phyloP scores from a whole-genome alignment of 257 asterid genomes.

The Cordia subcordata region DNA sequence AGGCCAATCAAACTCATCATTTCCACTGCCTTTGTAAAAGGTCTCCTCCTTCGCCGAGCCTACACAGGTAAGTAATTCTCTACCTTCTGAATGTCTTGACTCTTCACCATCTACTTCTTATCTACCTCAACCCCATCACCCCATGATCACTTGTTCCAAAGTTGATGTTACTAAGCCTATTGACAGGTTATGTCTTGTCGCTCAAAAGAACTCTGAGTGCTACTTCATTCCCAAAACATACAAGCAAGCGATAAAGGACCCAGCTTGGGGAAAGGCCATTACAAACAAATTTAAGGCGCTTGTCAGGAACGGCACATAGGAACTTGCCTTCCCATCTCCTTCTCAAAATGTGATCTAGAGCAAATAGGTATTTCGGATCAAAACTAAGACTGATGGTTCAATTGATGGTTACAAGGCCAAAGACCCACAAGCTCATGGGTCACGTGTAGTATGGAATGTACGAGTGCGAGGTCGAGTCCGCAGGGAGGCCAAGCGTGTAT shows the following conservation, averaged over 20 bases:
- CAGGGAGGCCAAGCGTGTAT: too few species aligned
- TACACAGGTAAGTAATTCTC: too few species aligned
- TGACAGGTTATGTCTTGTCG: neutral
- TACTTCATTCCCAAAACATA: neutral
- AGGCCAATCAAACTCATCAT: too few species aligned
- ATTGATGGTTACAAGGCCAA: conserved; percentile 1
- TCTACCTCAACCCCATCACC: neutral
- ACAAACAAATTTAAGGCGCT: neutral
- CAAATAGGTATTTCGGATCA: neutral
- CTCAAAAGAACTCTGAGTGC: neutral
- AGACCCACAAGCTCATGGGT: too few species aligned
- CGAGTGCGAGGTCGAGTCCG: too few species aligned
- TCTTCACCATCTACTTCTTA: neutral
- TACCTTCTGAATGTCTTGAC: neutral
- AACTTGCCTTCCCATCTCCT: neutral
- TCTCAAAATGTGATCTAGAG: neutral
- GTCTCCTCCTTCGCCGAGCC: neutral
- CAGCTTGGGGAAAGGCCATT: neutral
- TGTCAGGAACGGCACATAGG: neutral
- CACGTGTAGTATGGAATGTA: too few species aligned
- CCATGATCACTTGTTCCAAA: neutral
- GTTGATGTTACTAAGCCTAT: neutral
- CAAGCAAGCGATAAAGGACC: neutral
- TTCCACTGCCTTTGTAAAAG: too few species aligned
- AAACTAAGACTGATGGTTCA: neutral